Base-by-base conservation (phyloP, 2,329 filamentous ascomycete species). In the Botrytis galanthina region DNA sequence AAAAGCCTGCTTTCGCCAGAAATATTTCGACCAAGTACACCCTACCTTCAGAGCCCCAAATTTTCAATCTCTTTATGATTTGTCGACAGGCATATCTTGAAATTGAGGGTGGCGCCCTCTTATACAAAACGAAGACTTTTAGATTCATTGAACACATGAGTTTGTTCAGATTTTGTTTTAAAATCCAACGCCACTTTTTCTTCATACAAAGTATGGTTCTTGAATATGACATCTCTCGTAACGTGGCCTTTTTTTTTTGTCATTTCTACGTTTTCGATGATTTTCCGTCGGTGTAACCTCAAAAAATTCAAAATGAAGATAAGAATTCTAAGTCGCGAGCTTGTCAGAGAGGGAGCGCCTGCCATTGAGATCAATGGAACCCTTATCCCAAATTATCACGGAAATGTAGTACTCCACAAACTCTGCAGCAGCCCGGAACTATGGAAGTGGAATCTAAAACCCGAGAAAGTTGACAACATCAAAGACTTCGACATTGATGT, bases 51-150 rank as follows among this genome's bases (percentile, higher is more conserved):
- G 29, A 60, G 51, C 14, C 14, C 51, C 46, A 22, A 37, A 20
- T 16, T 14, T 61, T 46, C 20, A 44, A 60, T 48, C 68, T 60
- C 54, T 37, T 37, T 5, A 9, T 37, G 20, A 70, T 70, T 35
- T 61, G 54, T 39, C 66, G 48, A 10, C 48, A 70, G 29, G 54
- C 54, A n/a, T 70, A 61, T 61, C 51, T 46, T 8, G 29, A 61
- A 2, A 70, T 61, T 20, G 29, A 14, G 29, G 39, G 68, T n/a
- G 54, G 54, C 26, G 32, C 39, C 8, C 32, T 61, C 16, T 14
- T 61, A 20, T 44, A 61, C n/a, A 70, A 61, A 48, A 29, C 20
- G 4, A 70, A 62, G 39, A 26, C 10, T 26, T 61, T 62, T 9
- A n/a, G 32, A 20, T 70, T 70, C 20, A 39, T 32, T 18, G 1